Evolutionary conservation across 2,329 filamentous ascomycete species (phyloP).

Genomic region (Pezicula rhizophila): DNA sequence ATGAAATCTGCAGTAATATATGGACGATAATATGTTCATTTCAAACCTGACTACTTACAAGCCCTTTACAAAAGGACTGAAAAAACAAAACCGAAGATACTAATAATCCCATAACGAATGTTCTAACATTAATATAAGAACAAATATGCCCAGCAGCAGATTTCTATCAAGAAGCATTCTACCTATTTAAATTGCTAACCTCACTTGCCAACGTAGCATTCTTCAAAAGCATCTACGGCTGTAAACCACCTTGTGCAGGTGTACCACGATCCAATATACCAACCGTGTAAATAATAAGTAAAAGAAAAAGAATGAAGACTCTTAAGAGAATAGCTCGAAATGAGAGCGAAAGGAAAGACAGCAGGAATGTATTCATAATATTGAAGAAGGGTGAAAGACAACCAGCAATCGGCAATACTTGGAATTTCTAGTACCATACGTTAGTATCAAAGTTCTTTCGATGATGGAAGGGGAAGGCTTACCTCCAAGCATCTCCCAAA

Average conservation of each 20-base stretch:
- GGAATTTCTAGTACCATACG: constrained; percentile 4
- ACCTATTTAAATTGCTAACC: no score
- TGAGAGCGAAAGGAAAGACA: constrained; percentile 11
- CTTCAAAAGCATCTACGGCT: no score
- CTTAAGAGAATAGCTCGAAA: constrained; percentile 10
- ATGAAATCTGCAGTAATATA: background rate
- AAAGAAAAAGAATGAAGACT: constrained; percentile 9
- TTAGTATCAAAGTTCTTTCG: no score
- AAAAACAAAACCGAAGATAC: no score
- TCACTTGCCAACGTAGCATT: no score
- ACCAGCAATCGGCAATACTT: constrained; percentile 1
- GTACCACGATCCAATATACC: constrained; percentile 6
- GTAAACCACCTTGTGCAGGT: no score
- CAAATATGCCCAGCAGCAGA: no score
- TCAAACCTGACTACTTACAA: background rate
- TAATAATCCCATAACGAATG: no score
- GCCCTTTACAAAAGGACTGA: no score
- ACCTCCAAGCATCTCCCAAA: constrained; percentile 11
- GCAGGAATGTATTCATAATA: constrained; percentile 6
- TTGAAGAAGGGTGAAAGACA: constrained; percentile 4
- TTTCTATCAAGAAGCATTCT: no score
- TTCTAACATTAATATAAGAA: no score
- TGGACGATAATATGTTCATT: background rate
- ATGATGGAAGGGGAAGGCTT: background rate
- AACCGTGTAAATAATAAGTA: constrained; percentile 10